Percentiles rank a stretch among this genome's conserved stretches.
Conservation (phyloP, 441 rosid species). For the Syzygium syzygioides region DNA sequence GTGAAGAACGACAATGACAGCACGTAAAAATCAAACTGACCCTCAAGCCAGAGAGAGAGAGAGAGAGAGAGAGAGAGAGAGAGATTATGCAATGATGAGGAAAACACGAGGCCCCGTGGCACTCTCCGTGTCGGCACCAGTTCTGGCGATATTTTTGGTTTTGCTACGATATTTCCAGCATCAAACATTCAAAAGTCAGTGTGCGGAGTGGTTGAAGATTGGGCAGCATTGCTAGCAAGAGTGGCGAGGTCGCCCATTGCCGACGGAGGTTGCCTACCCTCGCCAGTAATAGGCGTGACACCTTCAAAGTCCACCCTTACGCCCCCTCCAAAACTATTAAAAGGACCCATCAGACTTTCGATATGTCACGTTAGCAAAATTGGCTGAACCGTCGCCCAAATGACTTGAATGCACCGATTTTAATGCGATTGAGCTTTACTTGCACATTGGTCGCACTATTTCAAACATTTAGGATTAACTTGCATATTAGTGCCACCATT, state of each 20-base stretch:
- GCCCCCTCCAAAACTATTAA: neutral
- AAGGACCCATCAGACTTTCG: neutral
- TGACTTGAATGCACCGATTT: neutral
- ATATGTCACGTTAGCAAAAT: neutral
- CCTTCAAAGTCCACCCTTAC: neutral
- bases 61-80: neutral
- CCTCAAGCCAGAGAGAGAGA: neutral
- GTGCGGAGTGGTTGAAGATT: neutral
- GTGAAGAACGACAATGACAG: neutral
- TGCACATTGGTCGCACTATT: neutral
- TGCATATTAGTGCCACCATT: neutral
- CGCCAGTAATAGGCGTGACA: no score
- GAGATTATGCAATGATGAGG: neutral
- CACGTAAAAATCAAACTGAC: neutral
- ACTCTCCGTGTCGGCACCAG: neutral
- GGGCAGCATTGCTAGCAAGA: neutral
- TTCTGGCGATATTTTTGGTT: neutral
- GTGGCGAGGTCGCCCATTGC: neutral
- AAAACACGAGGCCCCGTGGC: neutral
- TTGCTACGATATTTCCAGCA: neutral
- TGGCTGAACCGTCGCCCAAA: accelerated
- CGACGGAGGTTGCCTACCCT: neutral
- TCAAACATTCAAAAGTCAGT: neutral
- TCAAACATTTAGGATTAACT: neutral
- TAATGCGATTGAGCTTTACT: neutral